phyloP scores from a whole-genome alignment of 2,329 filamentous ascomycete genomes.

The Alternaria consortialis region DNA sequence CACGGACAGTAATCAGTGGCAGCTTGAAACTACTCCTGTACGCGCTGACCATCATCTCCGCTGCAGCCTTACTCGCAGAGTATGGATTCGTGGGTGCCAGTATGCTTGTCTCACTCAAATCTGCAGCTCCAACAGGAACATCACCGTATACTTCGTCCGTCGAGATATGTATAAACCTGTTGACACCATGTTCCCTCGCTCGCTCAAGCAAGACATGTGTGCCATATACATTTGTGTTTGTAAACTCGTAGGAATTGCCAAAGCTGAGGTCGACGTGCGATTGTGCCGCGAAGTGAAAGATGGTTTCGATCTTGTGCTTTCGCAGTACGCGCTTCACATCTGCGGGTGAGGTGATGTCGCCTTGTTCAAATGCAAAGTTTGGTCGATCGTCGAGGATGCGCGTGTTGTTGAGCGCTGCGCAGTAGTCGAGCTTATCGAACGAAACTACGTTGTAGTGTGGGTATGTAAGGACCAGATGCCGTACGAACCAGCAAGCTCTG shows the following conservation, averaged over 20 bases:
- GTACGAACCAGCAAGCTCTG: conserved; percentile 83
- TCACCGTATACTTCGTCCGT: conserved; percentile 90
- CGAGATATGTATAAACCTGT: conserved; percentile 81
- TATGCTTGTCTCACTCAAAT: conserved; percentile 76
- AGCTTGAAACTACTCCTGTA: conserved; percentile 85
- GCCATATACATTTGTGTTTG: conserved; percentile 81
- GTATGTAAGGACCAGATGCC: conserved; percentile 79
- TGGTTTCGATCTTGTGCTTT: conserved; percentile 76
- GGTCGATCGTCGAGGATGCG: conserved; percentile 70
- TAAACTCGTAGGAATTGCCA: conserved; percentile 83
- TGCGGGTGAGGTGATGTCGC: conserved; percentile 76
- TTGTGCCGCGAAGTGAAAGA: conserved; percentile 87
- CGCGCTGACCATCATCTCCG: conserved; percentile 87
- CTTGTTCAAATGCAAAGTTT: conserved; percentile 83
- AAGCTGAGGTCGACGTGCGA: conserved; percentile 86
- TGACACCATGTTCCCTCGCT: conserved; percentile 74
- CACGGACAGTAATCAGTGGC: conserved; percentile 79
- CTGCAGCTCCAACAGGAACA: conserved; percentile 74
- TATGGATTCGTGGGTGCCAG: conserved; percentile 84
- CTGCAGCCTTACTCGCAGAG: conserved; percentile 80
- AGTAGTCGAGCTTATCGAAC: conserved; percentile 87
- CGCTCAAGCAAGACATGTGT: conserved; percentile 85
- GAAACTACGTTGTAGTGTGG: conserved; percentile 81
- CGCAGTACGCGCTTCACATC: conserved; percentile 77
- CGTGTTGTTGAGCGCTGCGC: conserved; percentile 82